These are phyloP conservation scores for Aspergillus haitiensis DNA, from an alignment of 495 filamentous ascomycete species.

Conservation along the genomic window DNA sequence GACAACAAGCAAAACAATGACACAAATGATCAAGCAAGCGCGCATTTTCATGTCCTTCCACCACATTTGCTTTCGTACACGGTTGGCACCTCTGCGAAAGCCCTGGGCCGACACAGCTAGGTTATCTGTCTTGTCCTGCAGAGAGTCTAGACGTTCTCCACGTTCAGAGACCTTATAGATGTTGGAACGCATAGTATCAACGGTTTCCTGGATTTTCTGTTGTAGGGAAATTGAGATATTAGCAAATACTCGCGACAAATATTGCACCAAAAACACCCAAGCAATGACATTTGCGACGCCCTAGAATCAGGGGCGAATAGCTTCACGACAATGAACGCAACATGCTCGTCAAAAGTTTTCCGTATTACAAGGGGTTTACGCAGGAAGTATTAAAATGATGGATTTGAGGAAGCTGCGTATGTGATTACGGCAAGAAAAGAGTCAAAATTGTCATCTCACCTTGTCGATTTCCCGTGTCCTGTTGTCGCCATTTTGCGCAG, in stretches of 20 bases:
- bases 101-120: constrained; percentile 85
- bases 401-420: background rate
- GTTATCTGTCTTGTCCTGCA: constrained; percentile 96
- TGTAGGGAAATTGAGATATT: constrained; percentile 18
- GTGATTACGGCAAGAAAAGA: background rate
- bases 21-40: constrained; percentile 85
- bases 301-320: background rate
- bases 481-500: constrained; percentile 60
- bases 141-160: constrained; percentile 82
- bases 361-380: background rate
- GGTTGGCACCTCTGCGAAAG: constrained; percentile 93
- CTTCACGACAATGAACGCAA: background rate
- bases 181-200: constrained; percentile 90
- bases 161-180: constrained; percentile 91
- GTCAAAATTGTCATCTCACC: constrained; percentile 55
- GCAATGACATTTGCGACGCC: background rate
- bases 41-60: constrained; percentile 99
- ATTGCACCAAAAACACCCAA: background rate
- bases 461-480: constrained; percentile 74
- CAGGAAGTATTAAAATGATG: background rate
- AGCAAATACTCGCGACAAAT: constrained; percentile 8
- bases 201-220: constrained; percentile 95
- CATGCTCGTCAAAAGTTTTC: background rate
- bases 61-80: constrained; percentile 93
- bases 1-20: constrained; percentile 84